Percentiles rank a stretch among this genome's conserved stretches.
Evolutionary conservation across 306 rosid species (phyloP).

Genomic region (Cucumis melo): DNA sequence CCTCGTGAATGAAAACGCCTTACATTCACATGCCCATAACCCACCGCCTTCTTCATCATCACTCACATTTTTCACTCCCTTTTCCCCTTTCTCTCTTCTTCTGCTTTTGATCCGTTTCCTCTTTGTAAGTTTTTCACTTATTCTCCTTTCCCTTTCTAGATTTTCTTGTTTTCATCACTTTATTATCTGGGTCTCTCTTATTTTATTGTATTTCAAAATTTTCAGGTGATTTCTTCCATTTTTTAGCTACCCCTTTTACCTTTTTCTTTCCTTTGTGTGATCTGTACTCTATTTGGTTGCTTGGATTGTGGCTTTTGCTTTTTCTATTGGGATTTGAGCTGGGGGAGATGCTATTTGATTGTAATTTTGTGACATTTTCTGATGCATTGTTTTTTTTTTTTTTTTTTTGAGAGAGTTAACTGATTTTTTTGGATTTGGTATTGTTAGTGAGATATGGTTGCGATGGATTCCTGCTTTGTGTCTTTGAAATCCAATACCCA

Average conservation of each 20-base stretch:
- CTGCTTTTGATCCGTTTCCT: neutral
- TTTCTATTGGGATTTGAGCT: conserved; percentile 19
- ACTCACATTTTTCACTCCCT: conserved; percentile 31
- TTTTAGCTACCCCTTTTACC: neutral
- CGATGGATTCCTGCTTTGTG: conserved; percentile 57
- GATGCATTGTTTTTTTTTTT: conserved; percentile 16
- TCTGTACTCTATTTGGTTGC: conserved; percentile 19
- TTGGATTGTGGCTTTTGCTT: conserved; percentile 2
- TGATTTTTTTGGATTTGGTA: conserved; percentile 2
- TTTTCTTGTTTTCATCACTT: neutral
- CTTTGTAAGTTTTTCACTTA: neutral
- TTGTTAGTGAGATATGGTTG: conserved; percentile 10
- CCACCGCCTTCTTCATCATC: conserved; percentile 13
- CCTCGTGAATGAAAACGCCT: conserved; percentile 43
- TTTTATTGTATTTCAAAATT: neutral
- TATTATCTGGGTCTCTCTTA: neutral
- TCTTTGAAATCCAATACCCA: conserved; percentile 27
- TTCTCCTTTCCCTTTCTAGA: neutral
- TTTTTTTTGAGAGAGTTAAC: neutral
- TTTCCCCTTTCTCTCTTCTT: neutral
- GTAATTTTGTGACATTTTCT: conserved; percentile 6
- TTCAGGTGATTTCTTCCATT: neutral
- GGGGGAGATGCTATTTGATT: neutral
- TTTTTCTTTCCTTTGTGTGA: conserved; percentile 14
- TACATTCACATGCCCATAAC: conserved; percentile 51